These are phyloP conservation scores for Gossypium aridum DNA, from an alignment of 441 rosid species.

Conservation along the genomic window DNA sequence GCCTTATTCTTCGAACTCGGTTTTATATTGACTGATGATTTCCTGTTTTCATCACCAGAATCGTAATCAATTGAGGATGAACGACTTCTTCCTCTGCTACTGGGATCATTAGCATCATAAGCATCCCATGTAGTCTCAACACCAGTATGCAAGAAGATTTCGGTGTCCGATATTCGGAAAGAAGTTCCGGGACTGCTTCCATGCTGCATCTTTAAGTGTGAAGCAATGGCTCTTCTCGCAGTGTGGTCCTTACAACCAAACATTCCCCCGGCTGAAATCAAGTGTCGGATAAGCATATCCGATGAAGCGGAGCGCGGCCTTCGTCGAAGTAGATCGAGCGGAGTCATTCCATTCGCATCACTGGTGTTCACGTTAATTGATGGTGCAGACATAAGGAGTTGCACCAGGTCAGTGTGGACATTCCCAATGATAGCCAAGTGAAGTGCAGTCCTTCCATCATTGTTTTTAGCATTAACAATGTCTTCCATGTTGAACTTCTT, in stretches of 20 bases:
- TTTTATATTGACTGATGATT: constrained; percentile 30
- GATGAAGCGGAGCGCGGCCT: constrained; percentile 68
- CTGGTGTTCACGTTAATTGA: constrained; percentile 59
- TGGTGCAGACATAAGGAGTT: constrained; percentile 72
- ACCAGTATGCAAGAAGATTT: constrained; percentile 68
- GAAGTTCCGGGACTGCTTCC: constrained; percentile 83
- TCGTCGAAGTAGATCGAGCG: constrained; percentile 80
- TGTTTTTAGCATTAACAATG: constrained; percentile 59
- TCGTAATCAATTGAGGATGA: constrained; percentile 45
- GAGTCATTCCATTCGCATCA: constrained; percentile 74
- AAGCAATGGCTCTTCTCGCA: constrained; percentile 69
- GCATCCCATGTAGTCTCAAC: constrained; percentile 44
- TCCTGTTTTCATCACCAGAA: constrained; percentile 34
- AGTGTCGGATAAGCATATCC: constrained; percentile 58
- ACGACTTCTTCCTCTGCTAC: constrained; percentile 30
- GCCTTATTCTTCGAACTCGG: constrained; percentile 42
- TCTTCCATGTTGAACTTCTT: constrained; percentile 28
- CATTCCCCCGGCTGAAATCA: constrained; percentile 86
- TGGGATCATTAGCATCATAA: constrained; percentile 26
- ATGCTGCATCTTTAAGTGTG: constrained; percentile 62
- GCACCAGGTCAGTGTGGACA: constrained; percentile 63
- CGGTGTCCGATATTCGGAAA: constrained; percentile 64
- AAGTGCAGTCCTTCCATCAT: constrained; percentile 76
- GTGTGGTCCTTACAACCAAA: constrained; percentile 58
- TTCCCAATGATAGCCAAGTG: constrained; percentile 81